Conservation (phyloP, 2,329 filamentous ascomycete genomes). For the Microdochium bolleyi region DNA sequence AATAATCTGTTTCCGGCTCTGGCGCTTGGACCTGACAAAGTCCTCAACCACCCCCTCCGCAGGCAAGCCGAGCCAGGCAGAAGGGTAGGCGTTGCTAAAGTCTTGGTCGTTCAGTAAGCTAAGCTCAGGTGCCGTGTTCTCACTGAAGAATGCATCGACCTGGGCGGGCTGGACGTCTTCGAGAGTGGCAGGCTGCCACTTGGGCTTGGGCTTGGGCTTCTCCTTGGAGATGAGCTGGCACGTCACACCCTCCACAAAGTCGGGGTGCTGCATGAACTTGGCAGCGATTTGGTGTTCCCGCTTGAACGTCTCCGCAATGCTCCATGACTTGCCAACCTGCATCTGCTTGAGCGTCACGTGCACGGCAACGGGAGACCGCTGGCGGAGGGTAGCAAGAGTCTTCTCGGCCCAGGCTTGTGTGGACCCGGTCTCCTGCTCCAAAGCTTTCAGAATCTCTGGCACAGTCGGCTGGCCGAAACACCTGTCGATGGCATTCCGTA, state of each 20-base stretch:
- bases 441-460: constrained; percentile 60
- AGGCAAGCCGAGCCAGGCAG: constrained; percentile 63
- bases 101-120: constrained; percentile 53
- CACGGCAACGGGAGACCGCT: constrained; percentile 79
- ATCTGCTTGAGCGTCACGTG: constrained; percentile 81
- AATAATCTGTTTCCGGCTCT: constrained; percentile 50
- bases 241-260: constrained; percentile 89
- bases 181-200: constrained; percentile 70
- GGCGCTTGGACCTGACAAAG: constrained; percentile 29
- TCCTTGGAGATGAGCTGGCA: constrained; percentile 67
- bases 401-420: constrained; percentile 69
- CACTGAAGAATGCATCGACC: constrained; percentile 58
- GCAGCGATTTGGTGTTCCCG: constrained; percentile 78
- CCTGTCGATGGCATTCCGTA: constrained; percentile 77
- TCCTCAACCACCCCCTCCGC: constrained; percentile 53
- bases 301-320: constrained; percentile 76
- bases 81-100: constrained; percentile 65
- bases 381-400: constrained; percentile 65
- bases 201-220: constrained; percentile 40
- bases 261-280: constrained; percentile 83
- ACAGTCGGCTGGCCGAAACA: constrained; percentile 66
- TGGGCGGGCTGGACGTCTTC: constrained; percentile 52
- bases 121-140: constrained; percentile 38
- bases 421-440: constrained; percentile 46
- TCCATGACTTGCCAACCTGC: constrained; percentile 67